Base-by-base conservation (phyloP, 148 eudicot genomes). In the Amaranthus hypochondriacus region DNA sequence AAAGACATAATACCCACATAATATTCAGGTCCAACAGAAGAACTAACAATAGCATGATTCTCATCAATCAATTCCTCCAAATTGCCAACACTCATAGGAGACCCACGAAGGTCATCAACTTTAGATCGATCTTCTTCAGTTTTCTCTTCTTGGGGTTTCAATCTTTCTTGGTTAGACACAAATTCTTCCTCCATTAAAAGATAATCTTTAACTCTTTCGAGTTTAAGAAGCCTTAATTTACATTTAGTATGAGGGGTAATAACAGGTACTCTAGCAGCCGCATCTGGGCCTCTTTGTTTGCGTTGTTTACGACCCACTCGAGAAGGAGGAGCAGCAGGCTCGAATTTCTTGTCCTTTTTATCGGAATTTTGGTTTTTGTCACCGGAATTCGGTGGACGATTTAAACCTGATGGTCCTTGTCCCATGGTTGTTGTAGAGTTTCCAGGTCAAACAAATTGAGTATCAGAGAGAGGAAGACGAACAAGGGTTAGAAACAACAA, bases 11-110 rank as follows among this genome's bases (percentile, higher is more conserved):
- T 89, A 61, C 92, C 87, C 4, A 92, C 92, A 58, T 92, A 92
- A 76, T 90, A 88, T 82, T 88, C 97, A 15, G 98, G 98, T 60
- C 98, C 98, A 39, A 92, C 96, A 11, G 93, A 87, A 2, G 90
- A 86, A 65, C 89, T 84, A 54, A 92, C 98, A 75, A 92, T 92
- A 3, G 96, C 98, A 63, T 92, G 98, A 76, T 87, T 92, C 89
- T 92, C 97, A 83, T 92, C 97, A 54, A 92, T 92, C 75, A 92
- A 76, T 81, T 89, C 98, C 82, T 92, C 98, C 77, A 92, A 73
- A 74, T 77, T 92, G 42, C 98, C 98, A 0, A 92, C 98, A 48
- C 98, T 92, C 98, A 92, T 89, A 7, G 98, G 98, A 21, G 90
- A 81, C 6, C 98, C 98, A 46, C 98, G 79, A 48, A 92, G 69